Evolutionary conservation across 805 yeast species (phyloP), one percentile per base, ranked within the genome.

Genomic region (Yarrowia alimentaria): DNA sequence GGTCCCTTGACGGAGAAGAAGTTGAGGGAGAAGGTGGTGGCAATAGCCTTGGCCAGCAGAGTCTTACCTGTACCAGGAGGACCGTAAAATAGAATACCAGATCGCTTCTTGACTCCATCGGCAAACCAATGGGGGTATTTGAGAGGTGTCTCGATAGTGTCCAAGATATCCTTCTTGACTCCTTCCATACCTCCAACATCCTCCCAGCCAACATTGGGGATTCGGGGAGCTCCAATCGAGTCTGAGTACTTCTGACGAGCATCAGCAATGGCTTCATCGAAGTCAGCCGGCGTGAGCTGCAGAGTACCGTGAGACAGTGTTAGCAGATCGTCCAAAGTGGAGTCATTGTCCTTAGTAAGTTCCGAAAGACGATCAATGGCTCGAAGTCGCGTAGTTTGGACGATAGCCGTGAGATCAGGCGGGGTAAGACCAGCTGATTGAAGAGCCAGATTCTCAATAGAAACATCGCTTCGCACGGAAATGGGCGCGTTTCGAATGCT

Each of bases 11-110:
- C 97, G 58, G 95, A 85, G 67, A 93, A 90, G 66, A 93, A 93
- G 65, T 93, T 93, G 56, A 93, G 73, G 3, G 96, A 85, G 66
- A 91, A 93, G 58, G 90, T 87, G 0, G 97, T 87, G 2, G 99
- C 99, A 58, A 93, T 93, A 0, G 98, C 98, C 65, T 93, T 93
- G 10, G 99, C 99, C 54, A 93, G 73, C 21, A 93, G 72, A 0
- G 99, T 93, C 64, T 93, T 93, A 59, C 99, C 99, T 0, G 99
- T 93, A 18, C 99, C 99, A 0, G 99, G 99, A 0, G 99, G 99
- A 0, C 99, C 99, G 68, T 93, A 93, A 64, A 93, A 89, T 56
- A 93, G 68, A 29, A 93, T 85, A 42, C 99, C 99, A 61, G 94
- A 83, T 66, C 99, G 76, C 64, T 91, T 91, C 65, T 93, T 91